These are phyloP conservation scores for Conoideocrella luteorostrata DNA, from an alignment of 2,329 filamentous ascomycete genomes.

Conservation along the genomic window DNA sequence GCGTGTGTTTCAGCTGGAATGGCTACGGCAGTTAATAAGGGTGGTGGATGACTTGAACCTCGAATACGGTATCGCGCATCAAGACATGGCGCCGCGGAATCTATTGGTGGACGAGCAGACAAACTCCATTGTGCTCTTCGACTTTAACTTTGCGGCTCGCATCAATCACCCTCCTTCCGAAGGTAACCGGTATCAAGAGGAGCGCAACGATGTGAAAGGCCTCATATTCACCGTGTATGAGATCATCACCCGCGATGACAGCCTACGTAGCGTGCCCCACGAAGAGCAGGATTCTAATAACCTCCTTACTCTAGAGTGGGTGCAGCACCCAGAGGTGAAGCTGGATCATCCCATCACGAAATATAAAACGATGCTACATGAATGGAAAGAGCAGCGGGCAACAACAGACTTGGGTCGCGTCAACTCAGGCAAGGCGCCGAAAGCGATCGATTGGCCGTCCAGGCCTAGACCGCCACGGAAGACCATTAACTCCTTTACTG, in stretches of 20 bases:
- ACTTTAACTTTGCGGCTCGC: conserved; percentile 25
- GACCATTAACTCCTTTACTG: too few relatives aligned
- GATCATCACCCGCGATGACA: conserved; percentile 25
- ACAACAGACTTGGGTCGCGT: too few relatives aligned
- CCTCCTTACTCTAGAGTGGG: conserved; percentile 24
- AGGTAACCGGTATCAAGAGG: conserved; percentile 10
- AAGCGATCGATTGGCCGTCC: conserved; percentile 8
- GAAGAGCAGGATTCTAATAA: conserved; percentile 20
- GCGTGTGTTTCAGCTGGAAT: conserved; percentile 27
- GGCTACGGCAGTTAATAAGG: conserved; percentile 27
- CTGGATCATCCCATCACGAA: conserved; percentile 24
- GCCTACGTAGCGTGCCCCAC: conserved; percentile 16
- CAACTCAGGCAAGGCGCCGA: too few relatives aligned
- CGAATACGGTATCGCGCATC: conserved; percentile 28
- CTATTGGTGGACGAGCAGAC: conserved; percentile 27
- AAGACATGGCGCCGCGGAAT: conserved; percentile 31
- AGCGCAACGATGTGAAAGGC: conserved; percentile 25
- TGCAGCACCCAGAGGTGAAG: conserved; percentile 22
- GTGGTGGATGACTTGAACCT: conserved; percentile 33
- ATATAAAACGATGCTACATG: conserved; percentile 19
- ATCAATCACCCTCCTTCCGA: conserved; percentile 15
- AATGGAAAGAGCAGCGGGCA: conserved; percentile 20
- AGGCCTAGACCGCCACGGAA: not conserved
- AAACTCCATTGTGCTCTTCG: conserved; percentile 27
- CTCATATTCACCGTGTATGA: conserved; percentile 30